Percentiles rank a stretch among this genome's conserved stretches.
These are phyloP conservation scores for Ceratobasidium papillatum DNA, from an alignment of 1,284 basidiomycete genomes.

Conservation along the genomic window DNA sequence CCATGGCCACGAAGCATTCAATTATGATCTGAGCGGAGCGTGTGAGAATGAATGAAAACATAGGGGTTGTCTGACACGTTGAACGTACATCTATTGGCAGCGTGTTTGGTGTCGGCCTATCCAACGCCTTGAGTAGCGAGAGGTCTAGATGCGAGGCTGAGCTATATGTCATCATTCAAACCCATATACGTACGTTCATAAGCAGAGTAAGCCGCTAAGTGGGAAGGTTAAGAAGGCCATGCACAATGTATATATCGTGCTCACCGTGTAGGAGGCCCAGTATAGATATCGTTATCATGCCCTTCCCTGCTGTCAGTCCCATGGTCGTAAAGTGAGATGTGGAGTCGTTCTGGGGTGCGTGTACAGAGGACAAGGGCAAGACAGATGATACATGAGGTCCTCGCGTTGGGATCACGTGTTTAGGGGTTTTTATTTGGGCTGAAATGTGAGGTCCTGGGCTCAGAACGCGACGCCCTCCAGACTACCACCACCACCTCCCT, in stretches of 20 bases:
- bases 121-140: constrained; percentile 76
- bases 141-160: constrained; percentile 60
- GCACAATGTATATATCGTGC: background rate
- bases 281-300: constrained; percentile 25
- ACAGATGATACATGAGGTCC: constrained; percentile 26
- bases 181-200: constrained; percentile 67
- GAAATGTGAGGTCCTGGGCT: constrained; percentile 30
- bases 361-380: constrained; percentile 11
- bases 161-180: background rate
- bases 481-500: constrained; percentile 11
- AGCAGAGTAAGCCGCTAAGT: constrained; percentile 60
- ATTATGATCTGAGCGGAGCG: constrained; percentile 65
- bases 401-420: constrained; percentile 28
- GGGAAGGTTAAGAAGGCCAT: constrained; percentile 3
- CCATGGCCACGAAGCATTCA: constrained; percentile 71
- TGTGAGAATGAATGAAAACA: background rate
- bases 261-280: constrained; percentile 31
- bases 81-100: constrained; percentile 68
- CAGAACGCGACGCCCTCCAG: constrained; percentile 8
- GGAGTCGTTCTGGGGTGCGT: background rate
- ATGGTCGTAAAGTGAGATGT: constrained; percentile 26
- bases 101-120: constrained; percentile 65
- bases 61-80: background rate
- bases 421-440: constrained; percentile 25
- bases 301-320: constrained; percentile 21